These are phyloP conservation scores for Cyclospora cayetanensis DNA, from an alignment of 169 alveolate species.

Conservation along the genomic window DNA sequence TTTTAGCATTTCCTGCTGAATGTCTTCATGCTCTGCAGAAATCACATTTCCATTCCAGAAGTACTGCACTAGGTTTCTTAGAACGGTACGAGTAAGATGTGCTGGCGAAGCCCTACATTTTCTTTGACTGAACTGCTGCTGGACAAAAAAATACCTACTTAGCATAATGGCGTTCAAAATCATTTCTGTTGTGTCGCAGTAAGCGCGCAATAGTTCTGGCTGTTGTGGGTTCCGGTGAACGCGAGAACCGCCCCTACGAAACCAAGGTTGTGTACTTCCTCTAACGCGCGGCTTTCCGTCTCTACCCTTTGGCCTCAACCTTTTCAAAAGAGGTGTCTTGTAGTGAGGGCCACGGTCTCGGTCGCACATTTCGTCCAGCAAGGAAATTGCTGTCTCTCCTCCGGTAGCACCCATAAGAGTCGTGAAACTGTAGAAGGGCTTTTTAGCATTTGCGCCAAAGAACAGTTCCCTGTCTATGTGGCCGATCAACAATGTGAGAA, in stretches of 20 bases:
- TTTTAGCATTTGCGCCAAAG: not conserved
- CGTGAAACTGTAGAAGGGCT: conserved; percentile 8
- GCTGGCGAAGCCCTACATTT: no score
- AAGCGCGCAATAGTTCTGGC: not conserved
- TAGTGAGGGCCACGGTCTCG: conserved; percentile 18
- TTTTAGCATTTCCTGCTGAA: conserved; percentile 22
- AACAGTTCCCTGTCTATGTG: not conserved
- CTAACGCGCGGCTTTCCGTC: not conserved
- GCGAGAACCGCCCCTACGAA: not conserved
- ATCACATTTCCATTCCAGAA: not conserved
- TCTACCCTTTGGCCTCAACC: not conserved
- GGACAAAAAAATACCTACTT: not conserved
- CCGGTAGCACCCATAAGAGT: not conserved
- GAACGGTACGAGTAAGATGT: not conserved
- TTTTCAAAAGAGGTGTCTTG: not conserved
- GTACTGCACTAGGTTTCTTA: not conserved
- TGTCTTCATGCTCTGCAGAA: not conserved
- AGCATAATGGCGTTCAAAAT: conserved; percentile 6
- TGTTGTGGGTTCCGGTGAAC: not conserved
- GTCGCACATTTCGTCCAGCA: conserved; percentile 67
- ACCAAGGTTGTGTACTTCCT: not conserved
- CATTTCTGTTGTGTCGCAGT: conserved; percentile 31
- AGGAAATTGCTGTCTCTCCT: not conserved
- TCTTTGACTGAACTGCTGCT: not conserved
- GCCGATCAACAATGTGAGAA: not conserved